These are phyloP conservation scores for Lithospermum erythrorhizon DNA, from an alignment of 257 asterid species.

Conservation along the genomic window DNA sequence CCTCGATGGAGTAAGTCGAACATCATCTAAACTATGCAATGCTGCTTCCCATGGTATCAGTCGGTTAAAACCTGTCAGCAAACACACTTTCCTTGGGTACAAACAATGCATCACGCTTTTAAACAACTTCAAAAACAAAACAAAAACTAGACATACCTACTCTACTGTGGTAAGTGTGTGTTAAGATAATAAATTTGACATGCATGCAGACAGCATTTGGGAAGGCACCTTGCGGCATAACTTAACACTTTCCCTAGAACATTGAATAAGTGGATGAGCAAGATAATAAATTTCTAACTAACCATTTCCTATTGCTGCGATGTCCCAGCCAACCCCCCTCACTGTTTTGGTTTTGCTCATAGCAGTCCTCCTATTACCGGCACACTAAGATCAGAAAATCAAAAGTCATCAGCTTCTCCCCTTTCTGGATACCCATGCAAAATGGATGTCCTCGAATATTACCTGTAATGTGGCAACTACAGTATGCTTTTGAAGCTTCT, in stretches of 20 bases:
- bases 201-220: background rate
- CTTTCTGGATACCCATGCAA: background rate
- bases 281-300: constrained; percentile 8
- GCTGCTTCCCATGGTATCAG: too few species aligned
- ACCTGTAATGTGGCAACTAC: constrained; percentile 95
- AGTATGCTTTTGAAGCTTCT: constrained; percentile 70
- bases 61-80: too few species aligned
- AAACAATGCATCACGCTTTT: too few species aligned
- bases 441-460: background rate
- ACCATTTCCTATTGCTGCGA: constrained; percentile 94
- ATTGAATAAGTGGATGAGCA: background rate
- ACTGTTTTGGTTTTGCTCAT: constrained; percentile 79
- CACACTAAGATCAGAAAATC: constrained; percentile 47
- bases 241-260: background rate
- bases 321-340: constrained; percentile 96
- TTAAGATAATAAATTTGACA: background rate
- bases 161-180: too few species aligned
- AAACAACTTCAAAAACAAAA: too few species aligned
- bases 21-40: too few species aligned
- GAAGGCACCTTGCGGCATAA: background rate
- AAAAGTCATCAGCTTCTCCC: background rate
- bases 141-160: too few species aligned
- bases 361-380: constrained; percentile 97
- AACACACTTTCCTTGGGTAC: too few species aligned
- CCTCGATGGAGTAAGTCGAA: too few species aligned